Conservation (phyloP, 129 eudicot species). For the Chrysanthemum lavandulifolium region DNA sequence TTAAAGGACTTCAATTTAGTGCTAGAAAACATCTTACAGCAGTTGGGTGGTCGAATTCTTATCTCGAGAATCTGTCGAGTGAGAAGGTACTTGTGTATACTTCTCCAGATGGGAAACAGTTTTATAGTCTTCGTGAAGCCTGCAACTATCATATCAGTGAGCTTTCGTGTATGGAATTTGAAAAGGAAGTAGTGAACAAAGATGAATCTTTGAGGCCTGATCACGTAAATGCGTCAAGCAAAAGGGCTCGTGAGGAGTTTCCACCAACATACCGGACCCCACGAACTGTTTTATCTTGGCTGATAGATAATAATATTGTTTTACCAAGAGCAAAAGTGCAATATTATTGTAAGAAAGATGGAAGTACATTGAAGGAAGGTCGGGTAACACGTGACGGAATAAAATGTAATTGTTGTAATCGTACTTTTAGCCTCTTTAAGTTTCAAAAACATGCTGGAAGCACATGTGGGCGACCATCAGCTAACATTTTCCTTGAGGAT, state of each 20-base stretch:
- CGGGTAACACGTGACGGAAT: slow-evolving; percentile 74
- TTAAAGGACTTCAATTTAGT: slow-evolving; percentile 21
- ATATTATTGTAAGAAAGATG: slow-evolving; percentile 38
- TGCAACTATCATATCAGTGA: slow-evolving; percentile 37
- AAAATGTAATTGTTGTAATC: slow-evolving; percentile 73
- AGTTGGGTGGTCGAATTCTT: slow-evolving; percentile 52
- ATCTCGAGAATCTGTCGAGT: background rate
- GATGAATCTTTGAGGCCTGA: slow-evolving; percentile 27
- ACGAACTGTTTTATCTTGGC: slow-evolving; percentile 70
- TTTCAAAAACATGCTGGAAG: slow-evolving; percentile 81
- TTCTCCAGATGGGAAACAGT: slow-evolving; percentile 42
- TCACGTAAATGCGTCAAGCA: slow-evolving; percentile 51
- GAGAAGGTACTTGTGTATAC: slow-evolving; percentile 34
- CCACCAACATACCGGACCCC: slow-evolving; percentile 46
- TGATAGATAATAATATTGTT: slow-evolving; percentile 63
- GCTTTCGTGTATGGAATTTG: slow-evolving; percentile 3
- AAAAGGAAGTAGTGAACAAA: background rate
- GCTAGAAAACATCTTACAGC: slow-evolving; percentile 59
- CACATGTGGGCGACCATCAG: slow-evolving; percentile 44
- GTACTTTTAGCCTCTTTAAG: slow-evolving; percentile 43
- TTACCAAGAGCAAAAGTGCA: slow-evolving; percentile 62
- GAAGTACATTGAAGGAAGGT: slow-evolving; percentile 48
- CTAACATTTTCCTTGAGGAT: slow-evolving; percentile 64
- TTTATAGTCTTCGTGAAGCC: slow-evolving; percentile 36
- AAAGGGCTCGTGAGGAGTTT: slow-evolving; percentile 45